Conservation (phyloP, 306 rosid species). For the Medicago ruthenica region DNA sequence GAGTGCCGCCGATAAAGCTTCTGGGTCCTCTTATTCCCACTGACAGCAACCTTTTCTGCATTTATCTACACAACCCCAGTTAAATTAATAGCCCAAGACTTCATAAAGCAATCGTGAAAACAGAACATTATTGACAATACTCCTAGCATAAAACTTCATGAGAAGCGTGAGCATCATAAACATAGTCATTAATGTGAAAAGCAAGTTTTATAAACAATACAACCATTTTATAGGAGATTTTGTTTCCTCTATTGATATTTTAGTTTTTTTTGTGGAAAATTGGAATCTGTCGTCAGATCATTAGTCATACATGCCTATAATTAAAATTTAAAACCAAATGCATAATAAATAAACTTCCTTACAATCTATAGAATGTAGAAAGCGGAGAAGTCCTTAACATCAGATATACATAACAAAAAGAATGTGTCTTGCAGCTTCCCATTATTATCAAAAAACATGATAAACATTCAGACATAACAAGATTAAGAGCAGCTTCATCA, state of each 20-base stretch:
- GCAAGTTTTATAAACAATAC: not conserved
- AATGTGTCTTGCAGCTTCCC: slow-evolving; percentile 24
- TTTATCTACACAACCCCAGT: slow-evolving; percentile 66
- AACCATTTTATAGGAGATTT: not conserved
- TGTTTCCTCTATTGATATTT: not conserved
- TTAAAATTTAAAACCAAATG: slow-evolving; percentile 27
- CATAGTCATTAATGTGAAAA: slow-evolving; percentile 33
- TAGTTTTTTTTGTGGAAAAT: slow-evolving; percentile 1
- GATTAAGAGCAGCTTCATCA: not conserved
- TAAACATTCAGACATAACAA: slow-evolving; percentile 3
- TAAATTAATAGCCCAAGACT: not conserved
- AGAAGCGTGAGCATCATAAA: slow-evolving; percentile 9
- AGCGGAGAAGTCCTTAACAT: not conserved
- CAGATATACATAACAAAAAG: not conserved
- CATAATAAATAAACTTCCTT: not conserved
- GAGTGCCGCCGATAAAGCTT: slow-evolving; percentile 98
- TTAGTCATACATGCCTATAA: not conserved
- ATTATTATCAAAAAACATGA: slow-evolving; percentile 6
- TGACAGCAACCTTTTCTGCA: slow-evolving; percentile 95
- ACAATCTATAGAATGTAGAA: slow-evolving; percentile 2
- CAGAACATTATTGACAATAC: slow-evolving; percentile 14
- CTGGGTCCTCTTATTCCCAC: slow-evolving; percentile 92
- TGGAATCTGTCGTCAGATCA: slow-evolving; percentile 19
- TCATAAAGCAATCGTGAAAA: not conserved
- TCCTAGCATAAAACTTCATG: slow-evolving; percentile 16